Base-by-base conservation (phyloP, 371 early-diverging fungal genomes). In the Gilbertella persicaria region DNA sequence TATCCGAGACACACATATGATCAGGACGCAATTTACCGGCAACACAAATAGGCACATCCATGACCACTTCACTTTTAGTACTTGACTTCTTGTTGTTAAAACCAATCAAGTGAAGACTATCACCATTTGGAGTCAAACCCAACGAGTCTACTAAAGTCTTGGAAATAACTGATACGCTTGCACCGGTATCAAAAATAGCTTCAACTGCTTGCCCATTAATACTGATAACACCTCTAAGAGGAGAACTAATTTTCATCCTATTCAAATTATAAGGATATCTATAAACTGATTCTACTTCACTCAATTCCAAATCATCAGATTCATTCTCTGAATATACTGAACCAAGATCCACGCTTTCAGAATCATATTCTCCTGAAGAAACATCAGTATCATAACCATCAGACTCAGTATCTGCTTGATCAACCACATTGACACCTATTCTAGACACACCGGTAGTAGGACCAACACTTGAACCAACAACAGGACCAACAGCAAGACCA, bases 171-270 rank as follows among this genome's bases (percentile, higher is more conserved):
- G 45, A 51, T 0, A 61, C 55, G 4, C 45, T 44, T 0, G 53
- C 55, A 5, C 62, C 59, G 4, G 50, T 42, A 42, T 66, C 58
- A 25, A 60, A 50, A 9, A 49, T 26, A 13, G 66, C 60, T 17
- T 44, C 35, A 2, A 64, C 28, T 0, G 26, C 0, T 10, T 53
- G 37, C 13, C 56, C 57, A 42, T 53, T 45, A 23, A 64, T 64
- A 1, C 12, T 17, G 0, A 64, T 39, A 1, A 45, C 33, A n/a
- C 17, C 56, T 2, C 37, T 29, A 2, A 62, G 7, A 0, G 62
- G 62, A 7, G 37, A 33, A 25, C 62, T 55, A 6, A 20, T 39
- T 2, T 42, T 16, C 50, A 62, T 55, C 1, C 5, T n/a, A 7
- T 25, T 20, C 0, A 49, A 10, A 35, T 56, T 17, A 47, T 62